Base-by-base conservation (phyloP, 257 asterid genomes). In the Sherardia arvensis region DNA sequence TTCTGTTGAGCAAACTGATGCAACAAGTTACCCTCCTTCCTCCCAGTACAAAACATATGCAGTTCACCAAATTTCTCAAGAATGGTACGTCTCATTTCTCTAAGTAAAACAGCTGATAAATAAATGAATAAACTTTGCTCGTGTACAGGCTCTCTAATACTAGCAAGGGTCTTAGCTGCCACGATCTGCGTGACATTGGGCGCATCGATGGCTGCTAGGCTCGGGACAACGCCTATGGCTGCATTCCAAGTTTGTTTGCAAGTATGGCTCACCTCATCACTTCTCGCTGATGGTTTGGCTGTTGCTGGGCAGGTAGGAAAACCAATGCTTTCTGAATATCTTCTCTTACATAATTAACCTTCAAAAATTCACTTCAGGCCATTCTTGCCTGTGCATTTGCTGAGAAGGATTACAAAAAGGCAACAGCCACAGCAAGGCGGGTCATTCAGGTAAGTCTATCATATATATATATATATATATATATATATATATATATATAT, bases 291-390 rank as follows among this genome's bases (percentile, higher is more conserved):
- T 83, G 99, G 99, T 11, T 74, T 93, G 47, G 99, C 97, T 45
- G 97, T 93, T 73, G 99, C 97, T 26, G 99, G 96, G 71, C 99
- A 93, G 97, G 99, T 89, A 71, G 59, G 8, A n/a, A n/a, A n/a
- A n/a, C n/a, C 3, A 28, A 17, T 34, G 8, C 47, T 28, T 36
- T 66, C 47, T 3, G 18, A 18, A 38, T 21, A 60, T 38, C 7
- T 26, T 15, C n/a, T 61, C 55, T 25, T 62, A 27, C 40, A 22
- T 38, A 45, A 21, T 10, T 40, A 25, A 40, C 48, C 2, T 12
- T 21, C 6, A 49, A 36, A 18, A 34, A 34, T 2, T 27, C 22
- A 11, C 29, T 38, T 58, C 38, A 93, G 99, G 99, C 99, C 51
- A 90, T 93, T 58, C 94, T 93, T 67, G 99, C 99, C 59, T 76